phyloP scores from a whole-genome alignment of 768 basidiomycete species.

The Collybia mongolica region DNA sequence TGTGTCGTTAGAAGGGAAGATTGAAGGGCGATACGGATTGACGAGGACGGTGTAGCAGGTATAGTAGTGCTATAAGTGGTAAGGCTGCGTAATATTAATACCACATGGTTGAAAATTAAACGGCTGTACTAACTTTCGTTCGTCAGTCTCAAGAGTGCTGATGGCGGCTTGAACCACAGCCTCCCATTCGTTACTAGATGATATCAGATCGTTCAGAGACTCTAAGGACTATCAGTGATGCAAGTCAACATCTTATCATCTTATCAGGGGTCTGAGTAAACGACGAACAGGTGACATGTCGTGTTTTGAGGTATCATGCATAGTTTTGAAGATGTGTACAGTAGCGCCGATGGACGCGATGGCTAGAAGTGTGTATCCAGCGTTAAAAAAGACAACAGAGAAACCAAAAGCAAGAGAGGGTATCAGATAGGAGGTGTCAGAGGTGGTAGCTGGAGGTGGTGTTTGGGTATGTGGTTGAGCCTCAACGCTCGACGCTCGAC shows the following conservation, averaged over 20 bases:
- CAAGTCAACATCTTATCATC: not conserved
- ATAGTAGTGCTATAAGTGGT: constrained; percentile 39
- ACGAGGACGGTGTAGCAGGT: constrained; percentile 48
- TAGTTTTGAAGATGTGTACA: constrained; percentile 30
- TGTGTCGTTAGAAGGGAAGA: constrained; percentile 76
- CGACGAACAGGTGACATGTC: constrained; percentile 57
- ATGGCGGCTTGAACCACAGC: constrained; percentile 71
- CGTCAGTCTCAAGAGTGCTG: constrained; percentile 64
- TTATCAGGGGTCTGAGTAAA: constrained; percentile 1
- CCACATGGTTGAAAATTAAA: constrained; percentile 2
- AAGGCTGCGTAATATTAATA: constrained; percentile 8
- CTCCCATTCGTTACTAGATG: constrained; percentile 72
- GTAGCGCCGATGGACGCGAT: constrained; percentile 36
- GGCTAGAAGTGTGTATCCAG: constrained; percentile 41
- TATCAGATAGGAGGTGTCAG: constrained; percentile 39
- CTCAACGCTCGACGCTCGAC: constrained; percentile 41
- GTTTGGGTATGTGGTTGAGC: constrained; percentile 16
- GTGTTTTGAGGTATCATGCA: constrained; percentile 34
- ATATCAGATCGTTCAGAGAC: constrained; percentile 64
- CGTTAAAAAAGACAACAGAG: constrained; percentile 37
- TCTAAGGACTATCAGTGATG: constrained; percentile 53
- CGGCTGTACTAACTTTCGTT: constrained; percentile 50
- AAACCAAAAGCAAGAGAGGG: constrained; percentile 37
- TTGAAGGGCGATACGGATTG: constrained; percentile 70
- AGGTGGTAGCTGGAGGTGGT: constrained; percentile 18